These are phyloP conservation scores for Dipteronia sinensis DNA, from an alignment of 345 rosid genomes.

Conservation along the genomic window DNA sequence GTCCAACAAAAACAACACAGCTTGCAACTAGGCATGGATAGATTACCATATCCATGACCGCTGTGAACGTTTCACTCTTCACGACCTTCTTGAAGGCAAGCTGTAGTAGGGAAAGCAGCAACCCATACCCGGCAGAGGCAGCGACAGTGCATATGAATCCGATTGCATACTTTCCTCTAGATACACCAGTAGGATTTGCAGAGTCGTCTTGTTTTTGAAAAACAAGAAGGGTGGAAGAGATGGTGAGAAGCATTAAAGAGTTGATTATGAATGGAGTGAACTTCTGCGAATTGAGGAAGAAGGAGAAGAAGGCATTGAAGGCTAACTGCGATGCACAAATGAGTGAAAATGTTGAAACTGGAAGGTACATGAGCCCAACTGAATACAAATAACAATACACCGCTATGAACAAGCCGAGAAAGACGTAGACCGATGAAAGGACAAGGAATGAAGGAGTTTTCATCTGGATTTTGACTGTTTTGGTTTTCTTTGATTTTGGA, in stretches of 20 bases:
- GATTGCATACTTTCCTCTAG: conserved; percentile 32
- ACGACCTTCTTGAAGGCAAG: conserved; percentile 38
- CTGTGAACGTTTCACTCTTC: conserved; percentile 34
- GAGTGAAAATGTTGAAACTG: conserved; percentile 57
- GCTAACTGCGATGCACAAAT: conserved; percentile 57
- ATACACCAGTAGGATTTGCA: conserved; percentile 2
- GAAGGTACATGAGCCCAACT: conserved; percentile 56
- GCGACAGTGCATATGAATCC: conserved; percentile 46
- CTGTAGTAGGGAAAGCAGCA: conserved; percentile 30
- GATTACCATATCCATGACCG: conserved; percentile 36
- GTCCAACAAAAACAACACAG: conserved; percentile 38
- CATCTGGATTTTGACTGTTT: no score
- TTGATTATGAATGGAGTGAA: conserved; percentile 50
- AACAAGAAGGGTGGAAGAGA: conserved; percentile 56
- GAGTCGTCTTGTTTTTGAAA: conserved; percentile 35
- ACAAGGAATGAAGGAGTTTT: not conserved
- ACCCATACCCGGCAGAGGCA: conserved; percentile 49
- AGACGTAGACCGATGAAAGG: conserved; percentile 3
- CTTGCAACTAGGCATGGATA: conserved; percentile 39
- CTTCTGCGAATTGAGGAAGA: conserved; percentile 50
- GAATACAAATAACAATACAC: conserved; percentile 39
- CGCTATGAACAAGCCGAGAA: conserved; percentile 28
- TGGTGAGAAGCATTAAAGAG: conserved; percentile 52
- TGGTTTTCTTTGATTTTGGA: conserved; percentile 16
- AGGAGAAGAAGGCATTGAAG: conserved; percentile 50